Evolutionary conservation across 2,329 filamentous ascomycete genomes (phyloP), one percentile per base, ranked within the genome.

Genomic region (Aspergillus sp.): DNA sequence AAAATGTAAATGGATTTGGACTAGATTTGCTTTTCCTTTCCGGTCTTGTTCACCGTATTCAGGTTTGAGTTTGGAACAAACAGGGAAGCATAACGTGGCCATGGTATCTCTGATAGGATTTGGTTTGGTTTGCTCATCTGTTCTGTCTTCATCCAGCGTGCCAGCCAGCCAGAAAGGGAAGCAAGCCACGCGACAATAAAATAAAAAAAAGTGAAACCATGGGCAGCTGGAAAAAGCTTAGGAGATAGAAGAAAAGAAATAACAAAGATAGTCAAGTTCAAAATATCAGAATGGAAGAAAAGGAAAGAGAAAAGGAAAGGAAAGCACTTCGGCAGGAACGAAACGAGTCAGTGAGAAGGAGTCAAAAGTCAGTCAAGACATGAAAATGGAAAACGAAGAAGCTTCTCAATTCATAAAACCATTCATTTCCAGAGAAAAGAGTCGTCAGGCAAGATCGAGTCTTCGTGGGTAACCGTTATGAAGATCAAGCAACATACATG

Each of bases 341-440:
- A 49, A 20, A 12, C 24, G 24, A 24, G 24, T 24, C 24, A 24
- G 4, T 5, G 1, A 4, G 24, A 24, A 24, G 24, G 24, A 24
- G 24, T 5, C 24, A 24, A 24, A 24, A 24, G 24, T 24, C 24
- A 46, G 39, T 12, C 12, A 49, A 29, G 36, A 58, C 18, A 49
- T 46, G 39, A 57, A 47, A 32, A 49, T 31, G 45, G 36, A 49
- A 49, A 22, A 53, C 29, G 45, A 56, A 45, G 22, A 53, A 52
- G 54, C 64, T 61, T 60, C 56, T 54, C 55, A 56, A 57, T 64
- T 64, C 65, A 65, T 65, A 52, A 61, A 60, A 61, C 58, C 59
- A 29, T 29, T 29, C 63, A 47, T 55, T 31, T 26, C 59, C 56
- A 49, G 20, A n/a, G 55, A 58, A 53, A 52, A 55, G 53, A 57